Evolutionary conservation across 352 stramenopile species (phyloP).

Genomic region (Pythium aristosporum): DNA sequence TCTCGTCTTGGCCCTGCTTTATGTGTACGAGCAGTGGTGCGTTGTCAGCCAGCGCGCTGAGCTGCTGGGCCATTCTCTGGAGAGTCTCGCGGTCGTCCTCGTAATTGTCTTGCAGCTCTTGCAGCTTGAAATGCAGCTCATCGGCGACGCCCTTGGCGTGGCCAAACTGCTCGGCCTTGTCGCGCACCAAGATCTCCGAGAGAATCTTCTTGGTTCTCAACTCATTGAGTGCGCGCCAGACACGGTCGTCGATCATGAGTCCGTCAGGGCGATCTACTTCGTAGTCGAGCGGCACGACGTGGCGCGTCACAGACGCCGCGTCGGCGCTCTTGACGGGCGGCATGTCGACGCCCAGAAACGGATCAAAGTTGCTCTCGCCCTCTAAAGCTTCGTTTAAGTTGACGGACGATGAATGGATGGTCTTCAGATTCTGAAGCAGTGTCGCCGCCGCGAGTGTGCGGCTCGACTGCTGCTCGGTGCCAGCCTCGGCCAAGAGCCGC

Average conservation of each 20-base stretch:
- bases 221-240: conserved; percentile 67
- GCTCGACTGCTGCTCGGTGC: conserved; percentile 30
- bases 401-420: neutral
- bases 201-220: conserved; percentile 68
- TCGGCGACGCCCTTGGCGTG: conserved; percentile 50
- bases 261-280: conserved; percentile 66
- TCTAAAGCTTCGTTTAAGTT: conserved; percentile 27
- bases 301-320: conserved; percentile 14
- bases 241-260: conserved; percentile 55
- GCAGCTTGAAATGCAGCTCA: conserved; percentile 44
- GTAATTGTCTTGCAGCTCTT: conserved; percentile 38
- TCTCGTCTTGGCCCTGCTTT: conserved; percentile 92
- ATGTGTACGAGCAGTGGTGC: conserved; percentile 84
- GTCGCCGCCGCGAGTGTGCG: conserved; percentile 27
- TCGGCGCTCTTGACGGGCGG: conserved; percentile 3
- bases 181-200: conserved; percentile 45
- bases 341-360: conserved; percentile 56
- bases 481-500: conserved; percentile 42
- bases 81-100: conserved; percentile 30
- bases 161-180: conserved; percentile 54
- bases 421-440: conserved; percentile 38
- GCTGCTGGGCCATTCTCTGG: conserved; percentile 23
- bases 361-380: conserved; percentile 57
- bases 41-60: conserved; percentile 49
- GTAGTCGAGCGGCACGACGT: conserved; percentile 72